phyloP scores from a whole-genome alignment of 108 stramenopile genomes.

The Licmophora abbreviata region DNA sequence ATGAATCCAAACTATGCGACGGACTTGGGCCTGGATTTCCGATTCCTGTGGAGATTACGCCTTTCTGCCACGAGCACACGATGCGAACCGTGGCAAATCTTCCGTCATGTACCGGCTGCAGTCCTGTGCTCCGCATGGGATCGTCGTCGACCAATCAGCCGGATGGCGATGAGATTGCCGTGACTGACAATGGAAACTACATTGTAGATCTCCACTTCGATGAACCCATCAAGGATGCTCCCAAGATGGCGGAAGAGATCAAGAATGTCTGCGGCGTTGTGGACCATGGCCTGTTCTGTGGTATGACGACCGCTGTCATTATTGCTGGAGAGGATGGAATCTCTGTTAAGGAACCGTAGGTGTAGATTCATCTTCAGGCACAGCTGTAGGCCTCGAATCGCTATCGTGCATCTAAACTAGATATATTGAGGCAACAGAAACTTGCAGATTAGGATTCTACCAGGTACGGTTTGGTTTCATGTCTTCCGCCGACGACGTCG shows the following conservation, averaged over 20 bases:
- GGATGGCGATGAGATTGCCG: conserved; percentile 93
- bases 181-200: conserved; percentile 98
- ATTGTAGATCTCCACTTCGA: conserved; percentile 97
- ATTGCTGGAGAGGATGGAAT: conserved; percentile 95
- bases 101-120: conserved; percentile 81
- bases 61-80: conserved; percentile 97
- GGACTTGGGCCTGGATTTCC: conserved; percentile 93
- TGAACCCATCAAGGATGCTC: conserved; percentile 84
- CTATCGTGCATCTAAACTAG: too few relatives aligned
- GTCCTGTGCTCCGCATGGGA: conserved; percentile 87
- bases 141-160: conserved; percentile 61
- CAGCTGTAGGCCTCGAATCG: too few relatives aligned
- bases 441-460: too few relatives aligned
- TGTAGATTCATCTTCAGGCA: too few relatives aligned
- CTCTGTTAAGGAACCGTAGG: conserved; percentile 71
- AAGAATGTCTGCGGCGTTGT: conserved; percentile 95
- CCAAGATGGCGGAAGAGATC: conserved; percentile 73
- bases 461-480: too few relatives aligned
- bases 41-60: conserved; percentile 92
- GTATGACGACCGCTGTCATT: conserved; percentile 95
- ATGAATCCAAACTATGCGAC: conserved; percentile 93
- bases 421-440: too few relatives aligned
- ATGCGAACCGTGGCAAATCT: conserved; percentile 78
- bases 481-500: too few relatives aligned
- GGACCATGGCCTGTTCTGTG: conserved; percentile 97